Base-by-base conservation (phyloP, 768 basidiomycete genomes). In the Udeniomyces megalosporus region DNA sequence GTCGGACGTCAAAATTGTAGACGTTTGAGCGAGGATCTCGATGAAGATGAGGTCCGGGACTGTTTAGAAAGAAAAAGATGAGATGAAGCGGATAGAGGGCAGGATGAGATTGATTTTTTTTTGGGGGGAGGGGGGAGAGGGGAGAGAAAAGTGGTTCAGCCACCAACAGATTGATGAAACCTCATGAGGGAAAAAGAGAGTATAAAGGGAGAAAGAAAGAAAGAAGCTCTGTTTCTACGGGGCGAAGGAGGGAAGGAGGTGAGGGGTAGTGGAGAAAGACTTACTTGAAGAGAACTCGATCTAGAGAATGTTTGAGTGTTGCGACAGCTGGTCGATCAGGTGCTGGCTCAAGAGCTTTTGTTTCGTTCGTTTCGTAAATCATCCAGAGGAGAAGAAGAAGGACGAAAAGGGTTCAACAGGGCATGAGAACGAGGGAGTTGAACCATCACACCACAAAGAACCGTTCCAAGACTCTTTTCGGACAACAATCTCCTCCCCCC, bases 1-100 rank as follows among this genome's bases (percentile, higher is more conserved):
- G 75, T 70, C 78, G 80, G 3, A 82, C 80, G 11, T 82, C 73
- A 70, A 89, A 96, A 69, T 92, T 92, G 74, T 86, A 92, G 15
- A 88, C 84, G 5, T 81, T 78, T 0, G 89, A 86, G 20, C 86
- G 78, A 0, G 88, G 86, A 70, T 97, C 90, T 68, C 82, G 82
- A 2, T 95, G 74, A 84, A 88, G 88, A 68, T 90, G 87, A 0
- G 92, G 84, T 11, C 88, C 87, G 4, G 86, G 87, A 67, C 91
- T 95, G 64, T 26, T 62, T 11, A 38, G 62, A 51, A 64, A 51
- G 46, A 14, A 42, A 42, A 42, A 42, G 17, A 42, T 8, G 17
- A 42, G 17, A 42, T 8, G 17, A 42, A 42, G 38, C 61, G 47
- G 34, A 31, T 8, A 20, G 26, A 2, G 32, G 29, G n/a, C 6